Evolutionary conservation across 768 basidiomycete species (phyloP).

Genomic region (Strobilomyces confusus): DNA sequence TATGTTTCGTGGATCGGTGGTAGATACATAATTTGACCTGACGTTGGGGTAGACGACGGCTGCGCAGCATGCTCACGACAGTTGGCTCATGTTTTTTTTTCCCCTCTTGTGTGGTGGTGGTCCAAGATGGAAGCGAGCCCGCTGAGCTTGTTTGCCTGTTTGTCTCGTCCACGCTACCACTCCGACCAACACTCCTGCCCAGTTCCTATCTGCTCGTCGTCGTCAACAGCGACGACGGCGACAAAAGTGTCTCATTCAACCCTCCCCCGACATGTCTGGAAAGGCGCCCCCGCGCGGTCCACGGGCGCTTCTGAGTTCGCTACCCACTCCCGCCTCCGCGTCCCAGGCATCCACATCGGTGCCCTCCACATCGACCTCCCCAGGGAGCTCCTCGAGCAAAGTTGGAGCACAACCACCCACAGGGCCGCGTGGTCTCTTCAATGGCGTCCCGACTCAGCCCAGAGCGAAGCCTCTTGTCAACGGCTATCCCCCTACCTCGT

Average conservation of each 20-base stretch:
- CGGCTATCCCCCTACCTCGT: slow-evolving; percentile 34
- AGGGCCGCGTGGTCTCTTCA: slow-evolving; percentile 58
- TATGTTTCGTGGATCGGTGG: background rate
- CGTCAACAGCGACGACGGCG: slow-evolving; percentile 25
- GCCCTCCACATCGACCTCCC: slow-evolving; percentile 33
- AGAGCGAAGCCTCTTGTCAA: slow-evolving; percentile 43
- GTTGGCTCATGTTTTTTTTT: background rate
- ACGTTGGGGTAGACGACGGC: background rate
- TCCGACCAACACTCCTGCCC: background rate
- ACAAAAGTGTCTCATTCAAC: background rate
- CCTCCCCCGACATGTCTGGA: slow-evolving; percentile 50
- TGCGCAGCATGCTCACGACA: background rate
- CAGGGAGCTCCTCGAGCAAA: slow-evolving; percentile 33
- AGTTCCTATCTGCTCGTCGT: slow-evolving; percentile 19
- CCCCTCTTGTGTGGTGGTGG: background rate
- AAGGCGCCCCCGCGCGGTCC: slow-evolving; percentile 75
- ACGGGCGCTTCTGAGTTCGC: slow-evolving; percentile 55
- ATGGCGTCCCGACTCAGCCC: slow-evolving; percentile 31
- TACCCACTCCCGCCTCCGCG: slow-evolving; percentile 30
- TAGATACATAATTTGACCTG: background rate
- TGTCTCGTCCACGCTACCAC: slow-evolving; percentile 16
- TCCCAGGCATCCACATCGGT: slow-evolving; percentile 31
- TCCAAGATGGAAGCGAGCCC: slow-evolving; percentile 15
- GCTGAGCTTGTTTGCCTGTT: slow-evolving; percentile 21
- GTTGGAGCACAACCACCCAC: slow-evolving; percentile 59